These are phyloP conservation scores for Truncatella angustata DNA, from an alignment of 2,329 filamentous ascomycete species.

Conservation along the genomic window DNA sequence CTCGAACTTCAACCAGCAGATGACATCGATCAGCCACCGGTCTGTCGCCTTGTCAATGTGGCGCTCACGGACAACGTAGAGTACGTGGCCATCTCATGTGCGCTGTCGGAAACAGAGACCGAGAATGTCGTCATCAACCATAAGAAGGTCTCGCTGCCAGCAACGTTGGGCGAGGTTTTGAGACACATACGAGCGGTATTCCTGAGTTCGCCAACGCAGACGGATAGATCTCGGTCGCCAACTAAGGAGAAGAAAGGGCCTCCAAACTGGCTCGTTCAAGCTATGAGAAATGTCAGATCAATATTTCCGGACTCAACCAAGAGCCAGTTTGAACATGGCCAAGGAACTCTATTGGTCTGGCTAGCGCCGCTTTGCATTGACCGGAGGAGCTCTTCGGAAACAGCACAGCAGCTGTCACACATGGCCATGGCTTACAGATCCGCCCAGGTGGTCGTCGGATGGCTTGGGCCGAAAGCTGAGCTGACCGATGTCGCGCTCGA, in stretches of 20 bases:
- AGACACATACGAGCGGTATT: constrained; percentile 7
- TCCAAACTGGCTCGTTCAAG: constrained; percentile 2
- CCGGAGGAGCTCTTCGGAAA: neutral
- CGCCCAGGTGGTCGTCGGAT: constrained; percentile 5
- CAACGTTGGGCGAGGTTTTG: constrained; percentile 1
- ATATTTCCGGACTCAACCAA: neutral
- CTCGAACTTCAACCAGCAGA: constrained; percentile 7
- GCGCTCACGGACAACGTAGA: constrained; percentile 5
- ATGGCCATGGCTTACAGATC: constrained; percentile 8
- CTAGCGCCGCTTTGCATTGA: constrained; percentile 4
- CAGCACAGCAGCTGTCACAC: constrained; percentile 1
- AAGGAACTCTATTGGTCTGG: neutral
- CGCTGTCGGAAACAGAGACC: neutral
- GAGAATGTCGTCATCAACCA: neutral
- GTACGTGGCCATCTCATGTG: constrained; percentile 5
- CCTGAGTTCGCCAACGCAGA: neutral
- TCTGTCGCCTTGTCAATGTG: constrained; percentile 6
- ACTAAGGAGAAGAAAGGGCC: neutral
- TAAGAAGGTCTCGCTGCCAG: neutral
- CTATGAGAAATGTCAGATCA: constrained; percentile 3
- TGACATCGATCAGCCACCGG: neutral
- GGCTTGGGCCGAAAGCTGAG: constrained; percentile 4
- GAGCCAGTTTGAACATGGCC: neutral
- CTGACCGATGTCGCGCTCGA: constrained; percentile 1
- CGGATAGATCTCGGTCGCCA: neutral